These are phyloP conservation scores for Amaranthus cruentus DNA, from an alignment of 148 eudicot species.

Conservation along the genomic window DNA sequence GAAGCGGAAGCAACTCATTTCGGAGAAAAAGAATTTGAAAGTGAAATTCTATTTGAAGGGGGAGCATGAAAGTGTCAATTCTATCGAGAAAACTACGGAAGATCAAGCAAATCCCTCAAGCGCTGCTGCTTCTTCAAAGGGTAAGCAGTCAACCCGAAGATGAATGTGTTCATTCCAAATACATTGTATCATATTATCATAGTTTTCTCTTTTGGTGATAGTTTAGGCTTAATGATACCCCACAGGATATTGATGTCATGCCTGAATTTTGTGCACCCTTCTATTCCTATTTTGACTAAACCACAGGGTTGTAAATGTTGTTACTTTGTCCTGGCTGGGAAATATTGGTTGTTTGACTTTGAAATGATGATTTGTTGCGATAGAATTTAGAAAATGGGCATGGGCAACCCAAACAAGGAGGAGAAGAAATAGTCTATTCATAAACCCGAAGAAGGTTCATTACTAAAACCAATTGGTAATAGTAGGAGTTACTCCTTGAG, in stretches of 20 bases:
- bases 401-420: too few relatives aligned
- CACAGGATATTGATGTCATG: neutral
- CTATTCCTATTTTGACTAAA: neutral
- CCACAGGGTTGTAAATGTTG: neutral
- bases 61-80: conserved; percentile 13
- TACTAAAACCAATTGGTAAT: too few relatives aligned
- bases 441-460: too few relatives aligned
- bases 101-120: neutral
- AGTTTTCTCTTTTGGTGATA: neutral
- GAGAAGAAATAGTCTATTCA: too few relatives aligned
- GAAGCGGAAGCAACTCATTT: conserved; percentile 9
- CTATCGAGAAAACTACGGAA: neutral
- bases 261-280: neutral
- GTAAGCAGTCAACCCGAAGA: neutral
- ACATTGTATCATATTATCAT: neutral
- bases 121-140: neutral
- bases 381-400: too few relatives aligned
- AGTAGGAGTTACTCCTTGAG: too few relatives aligned
- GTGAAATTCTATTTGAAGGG: conserved; percentile 22
- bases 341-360: conserved; percentile 1
- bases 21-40: conserved; percentile 15
- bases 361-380: too few relatives aligned
- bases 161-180: neutral
- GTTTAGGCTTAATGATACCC: neutral
- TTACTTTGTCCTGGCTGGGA: neutral